phyloP scores from a whole-genome alignment of 192 early-diverging fungal genomes.

The Coemansia sp. region DNA sequence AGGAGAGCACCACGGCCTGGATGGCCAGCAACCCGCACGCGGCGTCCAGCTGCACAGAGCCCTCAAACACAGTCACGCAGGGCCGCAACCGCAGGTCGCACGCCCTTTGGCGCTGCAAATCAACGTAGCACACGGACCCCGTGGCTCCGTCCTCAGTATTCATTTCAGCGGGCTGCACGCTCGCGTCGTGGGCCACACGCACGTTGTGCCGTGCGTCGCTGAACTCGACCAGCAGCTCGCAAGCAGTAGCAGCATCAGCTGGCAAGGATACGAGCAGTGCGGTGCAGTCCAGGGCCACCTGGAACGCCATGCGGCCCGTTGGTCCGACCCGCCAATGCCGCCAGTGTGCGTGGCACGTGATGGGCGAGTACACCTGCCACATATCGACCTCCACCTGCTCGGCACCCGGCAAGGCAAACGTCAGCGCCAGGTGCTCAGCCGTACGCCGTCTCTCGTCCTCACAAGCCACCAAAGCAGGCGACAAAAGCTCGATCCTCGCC shows the following conservation, averaged over 20 bases:
- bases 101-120: neutral
- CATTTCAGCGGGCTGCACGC: neutral
- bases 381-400: conserved; percentile 26
- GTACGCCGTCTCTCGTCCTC: conserved; percentile 2
- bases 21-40: conserved; percentile 8
- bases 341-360: conserved; percentile 47
- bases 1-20: neutral
- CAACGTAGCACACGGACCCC: neutral
- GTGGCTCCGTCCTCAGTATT: neutral
- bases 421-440: neutral
- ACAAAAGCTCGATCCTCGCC: conserved; percentile 28
- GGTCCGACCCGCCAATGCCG: conserved; percentile 16
- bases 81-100: conserved; percentile 12
- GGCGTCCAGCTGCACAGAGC: conserved; percentile 2
- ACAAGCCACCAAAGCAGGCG: conserved; percentile 8
- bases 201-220: conserved; percentile 14
- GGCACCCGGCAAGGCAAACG: neutral
- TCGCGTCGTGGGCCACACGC: neutral
- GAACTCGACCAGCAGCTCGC: conserved; percentile 26
- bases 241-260: conserved; percentile 4
- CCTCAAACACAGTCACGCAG: conserved; percentile 19
- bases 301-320: conserved; percentile 19
- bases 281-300: conserved; percentile 26
- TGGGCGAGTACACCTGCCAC: conserved; percentile 32
- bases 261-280: neutral